Evolutionary conservation across 306 rosid species (phyloP).

Genomic region (Casuarina glauca): DNA sequence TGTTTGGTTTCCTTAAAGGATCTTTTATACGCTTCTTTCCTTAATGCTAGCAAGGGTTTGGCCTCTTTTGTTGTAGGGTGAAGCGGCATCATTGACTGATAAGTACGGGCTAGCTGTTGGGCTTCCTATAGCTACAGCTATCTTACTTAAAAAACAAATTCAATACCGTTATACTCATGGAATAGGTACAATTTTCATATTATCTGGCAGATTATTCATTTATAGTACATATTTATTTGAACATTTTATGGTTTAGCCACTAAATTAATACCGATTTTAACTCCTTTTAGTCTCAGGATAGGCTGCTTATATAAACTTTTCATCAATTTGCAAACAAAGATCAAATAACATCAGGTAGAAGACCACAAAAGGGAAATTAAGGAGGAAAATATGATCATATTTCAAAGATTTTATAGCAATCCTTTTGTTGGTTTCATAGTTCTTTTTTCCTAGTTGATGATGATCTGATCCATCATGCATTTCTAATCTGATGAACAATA

Average conservation of each 20-base stretch:
- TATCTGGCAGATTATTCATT: conserved; percentile 6
- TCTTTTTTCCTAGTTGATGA: neutral
- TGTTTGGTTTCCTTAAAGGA: conserved; percentile 9
- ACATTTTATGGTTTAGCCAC: neutral
- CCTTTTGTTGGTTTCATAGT: neutral
- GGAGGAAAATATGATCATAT: neutral
- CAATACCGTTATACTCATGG: conserved; percentile 61
- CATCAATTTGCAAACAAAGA: neutral
- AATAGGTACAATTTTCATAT: conserved; percentile 58
- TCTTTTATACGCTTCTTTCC: conserved; percentile 13
- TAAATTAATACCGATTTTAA: neutral
- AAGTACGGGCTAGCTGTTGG: conserved; percentile 67
- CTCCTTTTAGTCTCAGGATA: neutral
- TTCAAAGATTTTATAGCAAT: neutral
- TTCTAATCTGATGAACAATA: neutral
- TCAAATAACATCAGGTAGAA: neutral
- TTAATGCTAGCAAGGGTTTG: conserved; percentile 14
- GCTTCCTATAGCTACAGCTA: conserved; percentile 67
- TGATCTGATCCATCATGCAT: neutral
- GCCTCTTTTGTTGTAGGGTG: conserved; percentile 61
- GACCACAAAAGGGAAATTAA: neutral
- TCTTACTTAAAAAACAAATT: conserved; percentile 58
- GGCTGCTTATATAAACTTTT: neutral
- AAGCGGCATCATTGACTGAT: conserved; percentile 85
- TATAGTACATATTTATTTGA: neutral